Percentiles rank a stretch among this genome's conserved stretches.
These are phyloP conservation scores for Candolleomyces eurysporus DNA, from an alignment of 768 basidiomycete species.

Conservation along the genomic window DNA sequence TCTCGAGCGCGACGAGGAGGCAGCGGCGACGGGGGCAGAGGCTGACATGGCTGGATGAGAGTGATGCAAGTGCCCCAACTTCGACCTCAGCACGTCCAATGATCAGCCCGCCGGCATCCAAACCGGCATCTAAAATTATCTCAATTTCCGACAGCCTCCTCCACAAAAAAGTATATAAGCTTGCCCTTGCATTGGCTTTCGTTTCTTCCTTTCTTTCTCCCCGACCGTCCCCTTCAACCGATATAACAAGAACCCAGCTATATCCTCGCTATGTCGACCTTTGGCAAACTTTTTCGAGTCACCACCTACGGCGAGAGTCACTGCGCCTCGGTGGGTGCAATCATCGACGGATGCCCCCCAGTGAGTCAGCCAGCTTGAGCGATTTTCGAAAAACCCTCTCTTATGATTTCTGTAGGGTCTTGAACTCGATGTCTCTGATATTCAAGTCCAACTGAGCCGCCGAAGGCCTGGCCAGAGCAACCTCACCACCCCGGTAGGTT, in stretches of 20 bases:
- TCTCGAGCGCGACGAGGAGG: slow-evolving; percentile 56
- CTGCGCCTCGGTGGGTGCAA: slow-evolving; percentile 94
- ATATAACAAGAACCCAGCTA: neutral
- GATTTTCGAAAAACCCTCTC: slow-evolving; percentile 5
- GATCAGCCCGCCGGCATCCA: slow-evolving; percentile 5
- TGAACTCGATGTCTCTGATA: slow-evolving; percentile 72
- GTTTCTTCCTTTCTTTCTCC: neutral
- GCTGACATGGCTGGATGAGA: slow-evolving; percentile 32
- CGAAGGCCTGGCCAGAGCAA: slow-evolving; percentile 94
- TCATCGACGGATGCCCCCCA: slow-evolving; percentile 96
- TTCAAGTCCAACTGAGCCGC: slow-evolving; percentile 89
- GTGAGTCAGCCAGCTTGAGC: slow-evolving; percentile 42
- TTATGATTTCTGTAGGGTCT: slow-evolving; percentile 64
- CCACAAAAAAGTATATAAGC: slow-evolving; percentile 8
- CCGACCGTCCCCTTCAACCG: neutral
- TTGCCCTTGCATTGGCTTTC: neutral
- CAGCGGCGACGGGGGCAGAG: slow-evolving; percentile 23
- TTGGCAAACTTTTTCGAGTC: slow-evolving; percentile 87
- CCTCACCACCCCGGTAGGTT: slow-evolving; percentile 88
- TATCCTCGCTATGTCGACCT: slow-evolving; percentile 75
- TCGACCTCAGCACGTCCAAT: too few relatives aligned
- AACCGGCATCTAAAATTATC: slow-evolving; percentile 11
- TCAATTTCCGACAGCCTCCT: neutral
- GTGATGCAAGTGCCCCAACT: neutral
- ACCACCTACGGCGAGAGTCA: slow-evolving; percentile 99